Evolutionary conservation across 768 basidiomycete species (phyloP).

Genomic region (Naematelia aurantialba): DNA sequence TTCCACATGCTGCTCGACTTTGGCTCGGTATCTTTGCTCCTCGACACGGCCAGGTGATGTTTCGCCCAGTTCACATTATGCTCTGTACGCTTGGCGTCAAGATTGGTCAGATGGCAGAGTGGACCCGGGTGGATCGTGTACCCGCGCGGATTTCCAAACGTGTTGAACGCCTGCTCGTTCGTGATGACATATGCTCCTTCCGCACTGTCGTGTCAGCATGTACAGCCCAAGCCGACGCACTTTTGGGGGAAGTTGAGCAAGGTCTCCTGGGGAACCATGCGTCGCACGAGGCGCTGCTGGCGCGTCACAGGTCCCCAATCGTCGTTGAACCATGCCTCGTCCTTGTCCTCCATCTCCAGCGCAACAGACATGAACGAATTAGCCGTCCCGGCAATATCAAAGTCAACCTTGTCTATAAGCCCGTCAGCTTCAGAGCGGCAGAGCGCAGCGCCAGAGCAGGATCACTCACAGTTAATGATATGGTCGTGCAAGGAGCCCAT

Average conservation of each 20-base stretch:
- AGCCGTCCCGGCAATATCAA: conserved; percentile 61
- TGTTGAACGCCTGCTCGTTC: conserved; percentile 58
- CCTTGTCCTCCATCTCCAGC: conserved; percentile 56
- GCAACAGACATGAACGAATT: conserved; percentile 60
- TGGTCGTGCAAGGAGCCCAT: conserved; percentile 69
- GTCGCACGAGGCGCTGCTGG: conserved; percentile 17
- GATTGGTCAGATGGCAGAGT: conserved; percentile 54
- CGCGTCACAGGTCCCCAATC: conserved; percentile 27
- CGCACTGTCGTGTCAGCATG: conserved; percentile 29
- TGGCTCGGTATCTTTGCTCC: conserved; percentile 63
- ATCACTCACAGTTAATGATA: conserved; percentile 62
- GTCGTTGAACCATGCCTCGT: conserved; percentile 61
- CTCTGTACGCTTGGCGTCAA: conserved; percentile 60
- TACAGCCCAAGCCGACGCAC: conserved; percentile 19
- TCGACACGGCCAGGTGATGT: conserved; percentile 61
- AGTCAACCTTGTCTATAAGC: conserved; percentile 58
- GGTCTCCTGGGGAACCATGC: conserved; percentile 37
- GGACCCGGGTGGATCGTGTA: conserved; percentile 64
- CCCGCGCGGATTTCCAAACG: conserved; percentile 61
- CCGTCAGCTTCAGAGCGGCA: not conserved
- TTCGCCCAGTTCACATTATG: conserved; percentile 67
- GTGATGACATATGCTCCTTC: conserved; percentile 61
- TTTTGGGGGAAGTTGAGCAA: conserved; percentile 58
- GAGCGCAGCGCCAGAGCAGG: not conserved
- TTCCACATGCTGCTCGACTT: conserved; percentile 63